phyloP scores from a whole-genome alignment of 2,329 filamentous ascomycete species.

The Penicillium palitans region DNA sequence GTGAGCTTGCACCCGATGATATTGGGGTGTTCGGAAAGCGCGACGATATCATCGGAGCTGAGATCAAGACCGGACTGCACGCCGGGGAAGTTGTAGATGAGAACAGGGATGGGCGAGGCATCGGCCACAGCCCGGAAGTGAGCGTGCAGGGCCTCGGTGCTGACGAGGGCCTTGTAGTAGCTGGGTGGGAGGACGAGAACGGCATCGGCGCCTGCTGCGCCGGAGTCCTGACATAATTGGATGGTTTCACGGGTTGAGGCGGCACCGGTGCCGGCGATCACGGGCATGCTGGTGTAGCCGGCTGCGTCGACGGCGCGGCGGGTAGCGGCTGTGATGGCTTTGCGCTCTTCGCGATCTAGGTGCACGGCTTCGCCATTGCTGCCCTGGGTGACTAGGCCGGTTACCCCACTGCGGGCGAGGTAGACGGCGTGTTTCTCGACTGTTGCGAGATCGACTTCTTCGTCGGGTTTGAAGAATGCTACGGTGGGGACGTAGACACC shows the following conservation, averaged over 20 bases:
- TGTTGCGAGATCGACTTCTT: slow-evolving; percentile 65
- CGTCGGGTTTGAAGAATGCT: slow-evolving; percentile 68
- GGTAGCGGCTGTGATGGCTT: slow-evolving; percentile 67
- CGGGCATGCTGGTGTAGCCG: slow-evolving; percentile 64
- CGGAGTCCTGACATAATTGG: slow-evolving; percentile 67
- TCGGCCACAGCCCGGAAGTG: slow-evolving; percentile 68
- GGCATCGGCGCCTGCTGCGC: slow-evolving; percentile 69
- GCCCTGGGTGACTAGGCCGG: slow-evolving; percentile 73
- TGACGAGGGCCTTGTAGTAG: slow-evolving; percentile 71
- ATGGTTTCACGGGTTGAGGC: slow-evolving; percentile 74
- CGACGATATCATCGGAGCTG: slow-evolving; percentile 63
- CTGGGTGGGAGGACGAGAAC: slow-evolving; percentile 73
- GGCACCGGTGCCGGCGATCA: slow-evolving; percentile 74
- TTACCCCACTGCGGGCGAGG: slow-evolving; percentile 70
- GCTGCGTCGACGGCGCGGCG: slow-evolving; percentile 67
- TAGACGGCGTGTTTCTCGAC: slow-evolving; percentile 63
- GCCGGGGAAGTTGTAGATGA: slow-evolving; percentile 73
- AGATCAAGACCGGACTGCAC: slow-evolving; percentile 68
- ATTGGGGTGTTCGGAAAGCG: slow-evolving; percentile 60
- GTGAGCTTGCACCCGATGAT: slow-evolving; percentile 72
- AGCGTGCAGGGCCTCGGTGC: slow-evolving; percentile 57
- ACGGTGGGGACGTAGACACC: slow-evolving; percentile 73
- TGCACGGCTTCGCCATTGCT: slow-evolving; percentile 84
- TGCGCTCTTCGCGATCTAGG: slow-evolving; percentile 68
- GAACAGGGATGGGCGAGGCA: slow-evolving; percentile 60